Base-by-base conservation (phyloP, 768 basidiomycete genomes). In the Lentinus tigrinus region DNA sequence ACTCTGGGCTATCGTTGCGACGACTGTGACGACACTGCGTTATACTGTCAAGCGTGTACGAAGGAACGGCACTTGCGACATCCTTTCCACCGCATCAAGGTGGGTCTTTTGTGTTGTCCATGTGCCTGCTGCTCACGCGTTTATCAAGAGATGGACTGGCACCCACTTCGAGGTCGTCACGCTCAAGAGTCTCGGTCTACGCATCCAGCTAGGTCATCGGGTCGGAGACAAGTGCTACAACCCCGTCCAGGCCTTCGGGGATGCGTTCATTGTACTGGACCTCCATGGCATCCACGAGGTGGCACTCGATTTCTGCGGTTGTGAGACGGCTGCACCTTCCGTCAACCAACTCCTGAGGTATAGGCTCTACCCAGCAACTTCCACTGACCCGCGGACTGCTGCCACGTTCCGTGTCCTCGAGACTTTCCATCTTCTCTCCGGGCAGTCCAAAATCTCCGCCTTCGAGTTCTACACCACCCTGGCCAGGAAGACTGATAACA, bases 381-480 rank as follows among this genome's bases (percentile, higher is more conserved):
- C 53, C 2, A 23, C 26, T 0, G 59, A 68, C 5, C 75, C 76
- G 0, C 39, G 57, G 9, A 70, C 73, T 0, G 73, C 66, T 0
- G 66, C 69, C 2, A 77, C 73, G 0, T 73, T 76, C 46, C 34
- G 43, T 0, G 55, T 70, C 4, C 65, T 77, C 0, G 50, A 70
- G 11, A 48, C 57, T 2, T 76, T 74, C 46, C 75, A 78, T 17
- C 17, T 72, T 1, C 54, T 73, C 1, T 66, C 67, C 0, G 67
- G 74, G 16, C 65, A 72, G 36, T 71, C 69, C 0, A 77, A 77
- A 47, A 28, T 68, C 0, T 73, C 70, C 0, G 64, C 54, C 0
- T 75, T 63, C 34, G 70, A 75, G 34, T 77, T 70, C 56, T 77
- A 74, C 49, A 56, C 57, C 0, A 38, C 66, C 0, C 49, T 77